A percentile compares a stretch with the other conserved stretches of the same genome.
Evolutionary conservation across 192 early-diverging fungal species (phyloP).

Genomic region (Coemansia sp.): DNA sequence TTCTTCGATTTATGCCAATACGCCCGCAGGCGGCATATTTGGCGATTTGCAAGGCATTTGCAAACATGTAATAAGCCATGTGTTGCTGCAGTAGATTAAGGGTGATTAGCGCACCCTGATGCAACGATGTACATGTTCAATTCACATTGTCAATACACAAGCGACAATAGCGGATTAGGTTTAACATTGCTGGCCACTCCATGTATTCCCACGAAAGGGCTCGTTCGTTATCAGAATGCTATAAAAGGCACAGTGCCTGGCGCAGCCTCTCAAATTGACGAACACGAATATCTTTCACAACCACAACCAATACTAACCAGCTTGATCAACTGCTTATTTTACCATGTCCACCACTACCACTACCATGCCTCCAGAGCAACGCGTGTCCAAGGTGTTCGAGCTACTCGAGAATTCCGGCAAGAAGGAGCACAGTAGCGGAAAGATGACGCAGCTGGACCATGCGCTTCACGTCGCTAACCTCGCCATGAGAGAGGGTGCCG

Average conservation of each 20-base stretch:
- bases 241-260: not conserved
- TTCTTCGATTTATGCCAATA: not conserved
- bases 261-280: not conserved
- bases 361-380: not conserved
- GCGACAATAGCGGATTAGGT: not conserved
- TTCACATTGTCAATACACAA: not conserved
- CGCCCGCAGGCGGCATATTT: not conserved
- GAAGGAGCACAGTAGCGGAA: slow-evolving; percentile 57
- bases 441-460: slow-evolving; percentile 59
- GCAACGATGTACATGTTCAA: not conserved
- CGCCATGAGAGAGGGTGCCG: slow-evolving; percentile 44
- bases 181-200: not conserved
- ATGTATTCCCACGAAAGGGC: not conserved
- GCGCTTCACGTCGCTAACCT: slow-evolving; percentile 54
- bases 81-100: not conserved
- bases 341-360: not conserved
- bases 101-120: not conserved
- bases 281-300: not conserved
- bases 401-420: slow-evolving; percentile 54
- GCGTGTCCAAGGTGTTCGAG: slow-evolving; percentile 46
- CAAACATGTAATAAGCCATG: not conserved
- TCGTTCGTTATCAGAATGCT: not conserved
- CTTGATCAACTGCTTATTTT: not conserved
- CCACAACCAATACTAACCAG: not conserved
- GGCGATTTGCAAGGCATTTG: not conserved